These are phyloP conservation scores for Podospora tetraspora DNA, from an alignment of 495 filamentous ascomycete genomes.

Conservation along the genomic window DNA sequence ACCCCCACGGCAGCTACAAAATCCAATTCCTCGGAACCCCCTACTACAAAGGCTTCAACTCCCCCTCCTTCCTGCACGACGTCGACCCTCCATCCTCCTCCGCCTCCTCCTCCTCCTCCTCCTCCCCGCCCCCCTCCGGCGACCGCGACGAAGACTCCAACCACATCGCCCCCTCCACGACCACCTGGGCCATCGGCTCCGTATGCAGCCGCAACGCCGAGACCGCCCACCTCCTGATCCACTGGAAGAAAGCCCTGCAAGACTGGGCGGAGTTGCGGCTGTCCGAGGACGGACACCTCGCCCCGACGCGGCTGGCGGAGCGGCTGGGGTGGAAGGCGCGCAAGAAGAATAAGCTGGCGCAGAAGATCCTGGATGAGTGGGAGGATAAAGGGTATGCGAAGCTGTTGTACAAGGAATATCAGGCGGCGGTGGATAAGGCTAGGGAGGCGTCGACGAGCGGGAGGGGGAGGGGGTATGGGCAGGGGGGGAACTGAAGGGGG, in stretches of 20 bases:
- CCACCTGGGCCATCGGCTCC: conserved; percentile 35
- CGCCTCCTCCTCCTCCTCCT: conserved; percentile 10
- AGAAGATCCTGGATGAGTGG: conserved; percentile 41
- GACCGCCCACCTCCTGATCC: conserved; percentile 62
- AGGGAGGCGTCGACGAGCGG: conserved; percentile 30
- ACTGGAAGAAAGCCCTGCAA: conserved; percentile 73
- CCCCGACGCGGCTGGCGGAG: conserved; percentile 37
- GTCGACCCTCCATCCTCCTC: not conserved
- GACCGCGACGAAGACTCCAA: conserved; percentile 38
- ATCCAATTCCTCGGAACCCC: conserved; percentile 62
- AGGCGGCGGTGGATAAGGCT: conserved; percentile 32
- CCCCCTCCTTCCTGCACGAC: conserved; percentile 46
- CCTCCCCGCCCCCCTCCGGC: conserved; percentile 11
- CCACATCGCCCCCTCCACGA: conserved; percentile 32
- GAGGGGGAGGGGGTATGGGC: not conserved
- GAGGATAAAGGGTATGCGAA: conserved; percentile 21
- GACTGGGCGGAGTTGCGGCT: conserved; percentile 63
- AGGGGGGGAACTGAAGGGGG: no score
- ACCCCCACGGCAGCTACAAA: conserved; percentile 27
- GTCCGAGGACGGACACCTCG: conserved; percentile 47
- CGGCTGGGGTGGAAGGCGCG: conserved; percentile 34
- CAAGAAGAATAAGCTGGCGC: conserved; percentile 50
- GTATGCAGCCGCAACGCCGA: conserved; percentile 62
- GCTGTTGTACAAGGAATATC: conserved; percentile 34
- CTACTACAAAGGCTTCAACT: conserved; percentile 56